A percentile compares a stretch with the other conserved stretches of the same genome.
phyloP scores from a whole-genome alignment of 768 basidiomycete genomes.

The Tricholoma sp. region DNA sequence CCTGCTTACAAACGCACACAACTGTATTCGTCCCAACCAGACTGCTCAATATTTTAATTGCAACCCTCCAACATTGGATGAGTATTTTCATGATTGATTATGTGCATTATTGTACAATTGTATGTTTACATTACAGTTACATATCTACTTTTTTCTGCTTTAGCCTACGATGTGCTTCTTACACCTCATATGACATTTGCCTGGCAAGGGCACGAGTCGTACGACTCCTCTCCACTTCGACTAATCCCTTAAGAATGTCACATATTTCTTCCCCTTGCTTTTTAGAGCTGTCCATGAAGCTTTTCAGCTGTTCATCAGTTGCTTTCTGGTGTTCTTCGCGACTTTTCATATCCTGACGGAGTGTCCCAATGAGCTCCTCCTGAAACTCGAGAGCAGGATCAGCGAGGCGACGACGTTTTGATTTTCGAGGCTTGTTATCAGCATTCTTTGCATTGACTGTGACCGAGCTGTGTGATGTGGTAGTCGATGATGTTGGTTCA shows the following conservation, averaged over 20 bases:
- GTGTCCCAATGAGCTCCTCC: background rate
- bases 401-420: background rate
- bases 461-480: background rate
- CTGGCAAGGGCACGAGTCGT: background rate
- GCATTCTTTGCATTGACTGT: background rate
- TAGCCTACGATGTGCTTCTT: background rate
- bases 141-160: background rate
- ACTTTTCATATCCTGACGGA: background rate
- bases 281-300: too few species aligned
- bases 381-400: background rate
- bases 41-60: too few species aligned
- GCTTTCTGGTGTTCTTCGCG: background rate
- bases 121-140: background rate
- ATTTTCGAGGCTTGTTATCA: background rate
- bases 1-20: constrained; percentile 18
- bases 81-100: background rate
- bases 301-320: background rate
- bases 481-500: background rate
- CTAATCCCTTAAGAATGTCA: background rate
- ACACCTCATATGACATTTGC: background rate
- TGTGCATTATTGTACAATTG: background rate
- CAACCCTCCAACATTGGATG: constrained; percentile 10
- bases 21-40: constrained; percentile 21
- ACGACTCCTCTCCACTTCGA: background rate
- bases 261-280: background rate